Conservation (phyloP, 768 basidiomycete species). For the Tulasnella sp. region DNA sequence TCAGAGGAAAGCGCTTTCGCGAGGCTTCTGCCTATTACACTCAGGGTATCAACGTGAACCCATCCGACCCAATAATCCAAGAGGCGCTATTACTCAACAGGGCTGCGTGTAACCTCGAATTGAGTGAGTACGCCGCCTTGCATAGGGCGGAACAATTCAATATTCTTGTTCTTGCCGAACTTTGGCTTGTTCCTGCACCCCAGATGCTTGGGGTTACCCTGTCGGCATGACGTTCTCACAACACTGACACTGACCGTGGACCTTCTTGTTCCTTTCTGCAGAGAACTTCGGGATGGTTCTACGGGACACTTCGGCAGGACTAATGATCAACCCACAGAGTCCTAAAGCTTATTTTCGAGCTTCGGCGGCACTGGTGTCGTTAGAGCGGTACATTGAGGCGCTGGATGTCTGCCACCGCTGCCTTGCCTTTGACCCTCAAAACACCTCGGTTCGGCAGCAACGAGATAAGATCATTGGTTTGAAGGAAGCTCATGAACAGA, state of each 20-base stretch:
- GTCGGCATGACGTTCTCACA: not conserved
- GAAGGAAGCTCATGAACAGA: conserved; percentile 19
- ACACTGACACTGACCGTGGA: not conserved
- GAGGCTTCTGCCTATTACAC: conserved; percentile 87
- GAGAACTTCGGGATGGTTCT: conserved; percentile 86
- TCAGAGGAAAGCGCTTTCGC: conserved; percentile 70
- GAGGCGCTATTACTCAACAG: conserved; percentile 77
- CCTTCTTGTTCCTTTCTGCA: conserved; percentile 22
- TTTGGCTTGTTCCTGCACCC: not conserved
- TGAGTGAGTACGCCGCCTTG: conserved; percentile 40
- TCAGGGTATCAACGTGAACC: conserved; percentile 78
- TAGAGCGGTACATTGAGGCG: conserved; percentile 70
- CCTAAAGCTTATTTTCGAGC: conserved; percentile 86
- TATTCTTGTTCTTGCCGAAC: not conserved
- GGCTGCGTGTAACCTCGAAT: conserved; percentile 85
- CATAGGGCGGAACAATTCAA: not conserved
- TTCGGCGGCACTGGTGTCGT: conserved; percentile 56
- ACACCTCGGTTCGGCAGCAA: conserved; percentile 40
- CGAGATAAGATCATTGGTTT: conserved; percentile 34
- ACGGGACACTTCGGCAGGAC: conserved; percentile 66
- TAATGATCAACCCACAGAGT: conserved; percentile 48
- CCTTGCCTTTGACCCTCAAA: conserved; percentile 44
- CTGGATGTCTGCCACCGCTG: conserved; percentile 70
- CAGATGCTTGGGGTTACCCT: not conserved
- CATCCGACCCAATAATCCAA: conserved; percentile 43